These are phyloP conservation scores for Acanthamoeba sp. DNA, from an alignment of 208 protist genomes.

Conservation along the genomic window DNA sequence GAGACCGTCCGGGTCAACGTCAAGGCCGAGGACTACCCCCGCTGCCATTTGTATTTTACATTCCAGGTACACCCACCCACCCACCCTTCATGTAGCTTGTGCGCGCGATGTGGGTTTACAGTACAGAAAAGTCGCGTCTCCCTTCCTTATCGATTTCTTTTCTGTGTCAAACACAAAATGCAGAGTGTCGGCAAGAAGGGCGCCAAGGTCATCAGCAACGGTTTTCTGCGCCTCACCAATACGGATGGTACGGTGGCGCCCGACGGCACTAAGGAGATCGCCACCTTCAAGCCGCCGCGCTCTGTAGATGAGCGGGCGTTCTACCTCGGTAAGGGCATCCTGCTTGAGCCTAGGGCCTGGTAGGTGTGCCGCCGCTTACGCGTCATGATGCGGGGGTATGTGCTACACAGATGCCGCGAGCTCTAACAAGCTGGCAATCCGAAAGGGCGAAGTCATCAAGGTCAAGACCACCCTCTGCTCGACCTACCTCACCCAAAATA, in stretches of 20 bases:
- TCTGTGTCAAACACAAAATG: neutral
- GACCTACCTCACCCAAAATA: constrained; percentile 70
- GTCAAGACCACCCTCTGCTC: constrained; percentile 61
- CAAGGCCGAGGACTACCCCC: constrained; percentile 32
- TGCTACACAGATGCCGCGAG: neutral
- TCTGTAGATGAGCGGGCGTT: constrained; percentile 55
- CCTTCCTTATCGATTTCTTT: too few relatives aligned
- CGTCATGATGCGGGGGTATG: neutral
- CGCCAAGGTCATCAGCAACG: constrained; percentile 66
- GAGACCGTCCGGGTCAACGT: constrained; percentile 58
- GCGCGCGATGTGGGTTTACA: too few relatives aligned
- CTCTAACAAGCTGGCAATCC: constrained; percentile 37
- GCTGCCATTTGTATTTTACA: constrained; percentile 67
- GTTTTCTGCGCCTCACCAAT: constrained; percentile 64
- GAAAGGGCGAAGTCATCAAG: constrained; percentile 70
- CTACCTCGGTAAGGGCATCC: constrained; percentile 28
- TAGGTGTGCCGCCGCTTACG: too few relatives aligned
- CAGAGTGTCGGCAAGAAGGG: constrained; percentile 72
- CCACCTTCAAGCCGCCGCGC: constrained; percentile 52
- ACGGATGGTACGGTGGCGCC: constrained; percentile 40
- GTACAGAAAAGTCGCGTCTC: too few relatives aligned
- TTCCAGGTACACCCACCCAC: constrained; percentile 18
- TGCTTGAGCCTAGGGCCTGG: neutral
- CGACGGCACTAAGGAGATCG: constrained; percentile 42
- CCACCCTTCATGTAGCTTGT: too few relatives aligned